Evolutionary conservation across 768 basidiomycete genomes (phyloP).

Genomic region (Rubroboletus pulcherrimus): DNA sequence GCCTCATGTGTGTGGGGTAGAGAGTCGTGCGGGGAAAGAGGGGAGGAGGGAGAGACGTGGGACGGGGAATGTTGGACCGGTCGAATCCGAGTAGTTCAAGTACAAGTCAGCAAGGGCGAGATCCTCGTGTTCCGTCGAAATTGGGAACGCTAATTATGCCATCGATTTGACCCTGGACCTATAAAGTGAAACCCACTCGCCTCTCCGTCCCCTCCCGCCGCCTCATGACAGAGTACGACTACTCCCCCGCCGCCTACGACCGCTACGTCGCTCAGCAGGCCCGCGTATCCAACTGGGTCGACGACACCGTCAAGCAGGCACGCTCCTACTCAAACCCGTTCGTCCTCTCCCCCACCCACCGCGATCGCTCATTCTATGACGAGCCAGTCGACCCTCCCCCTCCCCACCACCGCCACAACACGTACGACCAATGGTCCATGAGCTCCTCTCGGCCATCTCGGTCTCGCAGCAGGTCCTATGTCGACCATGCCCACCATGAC

Average conservation of each 20-base stretch:
- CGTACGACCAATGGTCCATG: conserved; percentile 19
- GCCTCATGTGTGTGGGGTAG: conserved; percentile 26
- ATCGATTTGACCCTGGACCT: conserved; percentile 3
- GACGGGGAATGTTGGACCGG: neutral
- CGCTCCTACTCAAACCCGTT: conserved; percentile 30
- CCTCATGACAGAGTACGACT: conserved; percentile 60
- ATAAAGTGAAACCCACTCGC: conserved; percentile 10
- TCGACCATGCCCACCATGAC: conserved; percentile 19
- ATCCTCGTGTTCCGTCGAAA: conserved; percentile 1
- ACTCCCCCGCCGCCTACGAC: conserved; percentile 51
- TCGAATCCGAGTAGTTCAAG: neutral
- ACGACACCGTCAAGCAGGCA: conserved; percentile 35
- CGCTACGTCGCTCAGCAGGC: conserved; percentile 44
- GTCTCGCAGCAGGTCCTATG: conserved; percentile 22
- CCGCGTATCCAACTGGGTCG: conserved; percentile 50
- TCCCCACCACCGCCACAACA: neutral
- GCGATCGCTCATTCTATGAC: conserved; percentile 31
- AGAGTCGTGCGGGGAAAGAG: conserved; percentile 23
- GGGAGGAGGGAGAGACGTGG: neutral
- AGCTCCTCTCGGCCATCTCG: conserved; percentile 24
- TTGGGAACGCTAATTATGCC: neutral
- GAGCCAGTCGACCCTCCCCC: neutral
- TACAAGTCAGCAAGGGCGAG: neutral
- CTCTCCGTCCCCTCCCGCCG: conserved; percentile 8
- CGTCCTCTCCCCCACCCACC: conserved; percentile 25